These are phyloP conservation scores for Mycena rosella DNA, from an alignment of 768 basidiomycete species.

Conservation along the genomic window DNA sequence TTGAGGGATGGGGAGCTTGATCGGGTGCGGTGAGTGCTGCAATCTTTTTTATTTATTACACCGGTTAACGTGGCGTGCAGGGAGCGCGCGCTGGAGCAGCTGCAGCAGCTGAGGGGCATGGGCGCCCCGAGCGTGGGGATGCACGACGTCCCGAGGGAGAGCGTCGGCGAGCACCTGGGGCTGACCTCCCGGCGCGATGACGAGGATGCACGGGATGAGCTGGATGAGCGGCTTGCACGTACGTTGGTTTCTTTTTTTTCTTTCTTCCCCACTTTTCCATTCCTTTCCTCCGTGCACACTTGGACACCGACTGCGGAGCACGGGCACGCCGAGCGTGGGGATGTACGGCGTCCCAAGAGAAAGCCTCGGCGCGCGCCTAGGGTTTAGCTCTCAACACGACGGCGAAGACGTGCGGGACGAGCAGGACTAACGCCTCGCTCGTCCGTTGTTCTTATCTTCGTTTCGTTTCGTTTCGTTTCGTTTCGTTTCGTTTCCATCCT, in stretches of 20 bases:
- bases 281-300: no score
- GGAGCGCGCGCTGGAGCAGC: slow-evolving; percentile 55
- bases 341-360: slow-evolving; percentile 88
- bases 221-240: slow-evolving; percentile 83
- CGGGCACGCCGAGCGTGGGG: slow-evolving; percentile 82
- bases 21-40: slow-evolving; percentile 76
- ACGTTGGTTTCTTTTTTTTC: slow-evolving; percentile 44
- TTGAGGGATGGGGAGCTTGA: slow-evolving; percentile 84
- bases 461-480: no score
- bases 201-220: slow-evolving; percentile 65
- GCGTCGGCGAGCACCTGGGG: slow-evolving; percentile 72
- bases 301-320: slow-evolving; percentile 55
- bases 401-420: slow-evolving; percentile 69
- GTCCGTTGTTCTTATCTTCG: slow-evolving; percentile 65
- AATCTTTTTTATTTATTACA: no score
- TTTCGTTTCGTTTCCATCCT: no score
- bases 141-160: slow-evolving; percentile 85
- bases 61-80: slow-evolving; percentile 40
- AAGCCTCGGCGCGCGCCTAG: slow-evolving; percentile 53
- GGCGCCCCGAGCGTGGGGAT: slow-evolving; percentile 87
- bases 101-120: slow-evolving; percentile 56
- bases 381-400: slow-evolving; percentile 54
- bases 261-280: no score
- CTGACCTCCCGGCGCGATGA: slow-evolving; percentile 58
- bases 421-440: slow-evolving; percentile 75